Base-by-base conservation (phyloP, 192 early-diverging fungal genomes). In the Rhizophagus prolifer region DNA sequence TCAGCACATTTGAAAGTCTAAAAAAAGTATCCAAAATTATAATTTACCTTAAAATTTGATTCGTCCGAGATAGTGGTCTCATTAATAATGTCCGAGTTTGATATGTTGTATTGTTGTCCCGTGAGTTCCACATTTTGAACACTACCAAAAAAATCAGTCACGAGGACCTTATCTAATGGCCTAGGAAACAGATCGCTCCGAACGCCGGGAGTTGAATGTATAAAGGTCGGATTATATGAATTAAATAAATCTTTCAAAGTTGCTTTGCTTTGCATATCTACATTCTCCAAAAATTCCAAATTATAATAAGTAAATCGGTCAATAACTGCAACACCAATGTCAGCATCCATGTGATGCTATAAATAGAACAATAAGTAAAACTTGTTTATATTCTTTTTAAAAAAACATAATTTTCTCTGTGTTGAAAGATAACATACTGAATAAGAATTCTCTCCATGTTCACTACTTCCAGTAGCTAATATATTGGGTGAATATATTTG, bases 301-400 rank as follows among this genome's bases (percentile, higher is more conserved):
- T 97, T 95, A 78, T 94, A 97, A 79, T 97, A 98, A 0, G 98
- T 99, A 79, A 93, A 99, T 38, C 98, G 91, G 81, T 99, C 98
- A 82, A 99, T 97, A 4, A 99, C 97, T 25, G 95, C 94, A 1
- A 97, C 96, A 12, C 98, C 98, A 75, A 99, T 90, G 58, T 99
- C 98, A 26, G 82, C 83, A 84, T 99, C 98, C 50, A 88, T 84
- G 74, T 95, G 94, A 81, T 96, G 93, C 85, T 90, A 77, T 58
- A 47, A 25, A 68, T 62, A 25, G 31, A 28, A 21, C 19, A 26
- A 14, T 72, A 38, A 31, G 77, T 65, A 13, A 54, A 23, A 76
- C 36, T 38, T 38, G 7, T 7, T 8, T 31, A 26, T 46, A 10
- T 4, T 31, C 59, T 67, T 30, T 76, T 30, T 16, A 19, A 78